A percentile compares a stretch with the other conserved stretches of the same genome.
phyloP scores from a whole-genome alignment of 2,329 filamentous ascomycete genomes.

The Tolypocladium paradoxum region DNA sequence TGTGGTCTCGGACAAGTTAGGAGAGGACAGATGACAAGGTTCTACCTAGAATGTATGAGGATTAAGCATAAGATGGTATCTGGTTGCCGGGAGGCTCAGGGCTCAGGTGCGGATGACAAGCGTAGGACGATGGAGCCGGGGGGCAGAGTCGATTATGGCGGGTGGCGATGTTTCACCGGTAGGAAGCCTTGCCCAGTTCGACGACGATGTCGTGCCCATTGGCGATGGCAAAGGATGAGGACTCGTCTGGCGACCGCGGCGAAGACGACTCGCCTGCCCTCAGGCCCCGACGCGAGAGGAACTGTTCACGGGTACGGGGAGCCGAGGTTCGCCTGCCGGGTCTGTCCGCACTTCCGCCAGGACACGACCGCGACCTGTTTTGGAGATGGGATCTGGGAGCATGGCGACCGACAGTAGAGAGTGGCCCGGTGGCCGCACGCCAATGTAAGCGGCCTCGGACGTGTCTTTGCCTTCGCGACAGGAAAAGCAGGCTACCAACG shows the following conservation, averaged over 20 bases:
- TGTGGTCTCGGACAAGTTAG: conserved; percentile 1
- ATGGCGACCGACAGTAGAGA: neutral
- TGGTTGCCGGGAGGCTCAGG: conserved; percentile 5
- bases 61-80: conserved; percentile 5
- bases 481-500: neutral
- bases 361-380: neutral
- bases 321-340: neutral
- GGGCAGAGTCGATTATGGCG: neutral
- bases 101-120: conserved; percentile 3
- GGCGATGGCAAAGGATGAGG: neutral
- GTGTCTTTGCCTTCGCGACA: neutral
- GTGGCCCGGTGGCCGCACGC: neutral
- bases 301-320: neutral
- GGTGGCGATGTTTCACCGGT: neutral
- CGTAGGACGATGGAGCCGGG: conserved; percentile 4
- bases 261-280: neutral
- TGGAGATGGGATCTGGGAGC: neutral
- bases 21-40: conserved; percentile 3
- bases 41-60: conserved; percentile 7
- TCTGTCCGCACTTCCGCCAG: neutral
- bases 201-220: conserved; percentile 10
- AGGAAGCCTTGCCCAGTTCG: conserved; percentile 32
- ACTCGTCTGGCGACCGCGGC: neutral
- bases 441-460: neutral
- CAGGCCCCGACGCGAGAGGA: neutral